Conservation (phyloP, 139 green algal genomes). For the Chlorella sp. region DNA sequence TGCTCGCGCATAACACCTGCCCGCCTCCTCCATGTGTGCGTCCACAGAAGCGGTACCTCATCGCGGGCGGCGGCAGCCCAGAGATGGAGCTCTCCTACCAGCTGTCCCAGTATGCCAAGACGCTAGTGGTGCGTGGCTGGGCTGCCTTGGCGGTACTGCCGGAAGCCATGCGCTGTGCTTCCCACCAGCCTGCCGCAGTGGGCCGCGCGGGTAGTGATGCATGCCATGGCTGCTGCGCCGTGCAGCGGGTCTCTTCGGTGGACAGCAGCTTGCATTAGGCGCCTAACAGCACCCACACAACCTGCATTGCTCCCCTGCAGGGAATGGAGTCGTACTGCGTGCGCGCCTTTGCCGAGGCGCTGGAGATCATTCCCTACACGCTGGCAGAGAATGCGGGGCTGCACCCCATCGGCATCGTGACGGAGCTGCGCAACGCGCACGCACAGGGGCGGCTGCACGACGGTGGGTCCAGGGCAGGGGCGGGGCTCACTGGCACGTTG, state of each 20-base stretch:
- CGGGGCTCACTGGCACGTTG: neutral
- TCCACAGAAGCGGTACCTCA: constrained; percentile 90
- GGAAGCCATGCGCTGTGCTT: neutral
- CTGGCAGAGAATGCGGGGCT: constrained; percentile 98
- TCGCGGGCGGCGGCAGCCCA: constrained; percentile 90
- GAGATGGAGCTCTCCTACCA: constrained; percentile 93
- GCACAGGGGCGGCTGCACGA: constrained; percentile 76
- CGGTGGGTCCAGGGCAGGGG: constrained; percentile 19
- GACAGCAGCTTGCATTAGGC: too few species aligned
- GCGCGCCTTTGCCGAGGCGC: constrained; percentile 93
- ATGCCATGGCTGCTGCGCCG: too few species aligned
- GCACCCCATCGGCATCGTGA: constrained; percentile 98
- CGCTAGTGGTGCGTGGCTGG: constrained; percentile 65
- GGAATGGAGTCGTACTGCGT: constrained; percentile 97
- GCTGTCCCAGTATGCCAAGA: constrained; percentile 91
- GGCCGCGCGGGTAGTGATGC: too few species aligned
- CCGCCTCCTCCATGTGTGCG: too few species aligned
- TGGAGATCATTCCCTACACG: constrained; percentile 99
- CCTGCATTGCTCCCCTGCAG: constrained; percentile 29
- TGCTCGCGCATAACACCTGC: too few species aligned
- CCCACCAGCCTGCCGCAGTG: too few species aligned
- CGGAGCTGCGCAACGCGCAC: constrained; percentile 94
- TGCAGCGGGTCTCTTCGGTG: too few species aligned
- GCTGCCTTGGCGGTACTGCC: too few species aligned
- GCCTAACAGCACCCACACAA: too few species aligned